A percentile compares a stretch with the other conserved stretches of the same genome.
These are phyloP conservation scores for Trichosporon coremiiforme DNA, from an alignment of 1,284 basidiomycete species.

Conservation along the genomic window DNA sequence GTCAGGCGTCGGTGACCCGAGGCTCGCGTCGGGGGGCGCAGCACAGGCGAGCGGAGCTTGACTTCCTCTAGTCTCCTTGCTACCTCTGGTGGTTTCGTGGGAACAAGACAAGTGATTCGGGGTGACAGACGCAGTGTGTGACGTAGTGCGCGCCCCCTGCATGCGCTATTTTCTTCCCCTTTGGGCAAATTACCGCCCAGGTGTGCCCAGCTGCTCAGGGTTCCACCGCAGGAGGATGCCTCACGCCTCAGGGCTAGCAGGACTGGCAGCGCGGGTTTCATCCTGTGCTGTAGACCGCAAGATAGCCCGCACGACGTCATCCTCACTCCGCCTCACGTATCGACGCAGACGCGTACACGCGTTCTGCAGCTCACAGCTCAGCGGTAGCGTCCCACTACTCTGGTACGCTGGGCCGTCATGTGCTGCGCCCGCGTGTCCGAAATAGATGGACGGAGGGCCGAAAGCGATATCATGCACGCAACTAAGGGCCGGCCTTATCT, in stretches of 20 bases:
- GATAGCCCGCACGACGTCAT: background rate
- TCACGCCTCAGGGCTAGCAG: background rate
- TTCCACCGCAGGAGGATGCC: background rate
- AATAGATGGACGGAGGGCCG: background rate
- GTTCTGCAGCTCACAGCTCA: background rate
- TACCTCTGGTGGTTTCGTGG: background rate
- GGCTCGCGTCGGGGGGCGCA: background rate
- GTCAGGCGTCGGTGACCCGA: background rate
- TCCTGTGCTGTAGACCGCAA: background rate
- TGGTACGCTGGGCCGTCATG: background rate
- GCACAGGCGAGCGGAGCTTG: background rate
- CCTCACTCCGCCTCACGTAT: background rate
- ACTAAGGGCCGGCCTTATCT: background rate
- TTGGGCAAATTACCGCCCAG: background rate
- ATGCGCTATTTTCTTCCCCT: background rate
- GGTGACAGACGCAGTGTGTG: constrained; percentile 1
- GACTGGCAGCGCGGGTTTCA: background rate
- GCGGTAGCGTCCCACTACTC: background rate
- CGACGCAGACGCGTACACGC: background rate
- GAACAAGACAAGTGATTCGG: constrained; percentile 4
- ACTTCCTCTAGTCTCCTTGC: too few species aligned
- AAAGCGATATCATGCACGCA: background rate
- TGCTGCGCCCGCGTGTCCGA: background rate
- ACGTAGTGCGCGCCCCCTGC: background rate
- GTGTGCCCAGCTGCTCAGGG: constrained; percentile 4